phyloP scores from a whole-genome alignment of 768 basidiomycete genomes.

The Pleurotus citrinopileatus region DNA sequence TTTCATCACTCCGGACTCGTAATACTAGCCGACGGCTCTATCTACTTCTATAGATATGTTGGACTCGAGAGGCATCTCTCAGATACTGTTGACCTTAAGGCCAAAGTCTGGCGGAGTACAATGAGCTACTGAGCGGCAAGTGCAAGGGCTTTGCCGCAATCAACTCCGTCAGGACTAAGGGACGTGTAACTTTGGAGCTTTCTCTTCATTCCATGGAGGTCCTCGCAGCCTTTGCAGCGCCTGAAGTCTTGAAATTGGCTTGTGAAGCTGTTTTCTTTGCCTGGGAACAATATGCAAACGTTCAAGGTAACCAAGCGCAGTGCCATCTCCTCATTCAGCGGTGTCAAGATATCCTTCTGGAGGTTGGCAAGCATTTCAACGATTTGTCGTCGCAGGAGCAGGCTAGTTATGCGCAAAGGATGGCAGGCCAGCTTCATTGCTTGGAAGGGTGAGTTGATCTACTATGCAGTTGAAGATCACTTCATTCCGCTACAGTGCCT shows the following conservation, averaged over 20 bases:
- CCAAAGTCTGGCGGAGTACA: too few relatives aligned
- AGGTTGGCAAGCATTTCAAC: neutral
- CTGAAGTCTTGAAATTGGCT: neutral
- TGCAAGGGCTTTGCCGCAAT: too few relatives aligned
- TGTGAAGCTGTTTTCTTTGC: neutral
- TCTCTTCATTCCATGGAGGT: too few relatives aligned
- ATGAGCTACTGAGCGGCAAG: too few relatives aligned
- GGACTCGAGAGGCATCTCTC: too few relatives aligned
- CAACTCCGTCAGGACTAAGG: too few relatives aligned
- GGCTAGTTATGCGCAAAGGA: neutral
- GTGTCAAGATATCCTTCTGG: neutral
- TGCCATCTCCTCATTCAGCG: constrained; percentile 4
- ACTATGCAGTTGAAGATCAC: neutral
- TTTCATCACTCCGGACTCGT: too few relatives aligned
- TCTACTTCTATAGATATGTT: too few relatives aligned
- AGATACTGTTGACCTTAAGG: too few relatives aligned
- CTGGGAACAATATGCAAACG: constrained; percentile 3
- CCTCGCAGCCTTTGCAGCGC: constrained; percentile 6
- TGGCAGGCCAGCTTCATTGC: neutral
- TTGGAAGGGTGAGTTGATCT: neutral
- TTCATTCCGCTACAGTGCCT: constrained; percentile 6
- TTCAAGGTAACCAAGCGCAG: constrained; percentile 7
- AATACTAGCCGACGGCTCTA: too few relatives aligned
- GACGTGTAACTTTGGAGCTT: too few relatives aligned
- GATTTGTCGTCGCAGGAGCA: neutral